Evolutionary conservation across 1,284 basidiomycete genomes (phyloP), one percentile per base, ranked within the genome.

Genomic region (Puccinia triticina): DNA sequence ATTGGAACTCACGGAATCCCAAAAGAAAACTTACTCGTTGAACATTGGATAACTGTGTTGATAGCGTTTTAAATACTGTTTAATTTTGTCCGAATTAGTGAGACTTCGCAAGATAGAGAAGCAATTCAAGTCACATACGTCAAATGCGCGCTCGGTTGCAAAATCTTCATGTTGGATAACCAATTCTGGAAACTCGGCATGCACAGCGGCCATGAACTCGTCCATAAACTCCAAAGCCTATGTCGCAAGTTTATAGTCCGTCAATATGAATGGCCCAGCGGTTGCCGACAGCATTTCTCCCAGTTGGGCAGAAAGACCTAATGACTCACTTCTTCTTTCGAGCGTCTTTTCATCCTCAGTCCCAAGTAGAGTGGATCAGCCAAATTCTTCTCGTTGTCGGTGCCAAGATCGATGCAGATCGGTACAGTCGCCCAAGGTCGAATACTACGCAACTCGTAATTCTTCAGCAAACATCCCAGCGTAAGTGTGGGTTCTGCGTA

Each of bases 331-430:
- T 92, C 91, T 57, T 89, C 88, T 40, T 91, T 90, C 1, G 90
- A 88, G 21, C 91, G 89, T 82, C 94, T 91, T 84, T 90, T 91
- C 85, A 92, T 91, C 77, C 93, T 90, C 73, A 94, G 90, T 75
- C 95, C 96, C 84, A 97, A 91, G 88, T 98, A 98, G 26, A 97
- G 89, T 2, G 94, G 94, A 88, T 97, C 94, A 46, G 94, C 91
- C 66, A 96, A 90, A 87, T 92, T 92, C 84, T 90, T 88, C 85
- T 94, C 90, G 84, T 91, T 96, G 88, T 96, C 94, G 8, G 95
- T 97, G 57, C 95, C 96, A 81, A 95, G 90, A 88, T 94, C 92
- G 76, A 94, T 89, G 85, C 88, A 92, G 85, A 98, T 95, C 32
- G 95, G 95, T 50, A 98, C 89, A 16, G 93, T 93, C 3, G 93